Evolutionary conservation across 768 basidiomycete genomes (phyloP), one percentile per base, ranked within the genome.

Genomic region (Pisolithus orientalis): DNA sequence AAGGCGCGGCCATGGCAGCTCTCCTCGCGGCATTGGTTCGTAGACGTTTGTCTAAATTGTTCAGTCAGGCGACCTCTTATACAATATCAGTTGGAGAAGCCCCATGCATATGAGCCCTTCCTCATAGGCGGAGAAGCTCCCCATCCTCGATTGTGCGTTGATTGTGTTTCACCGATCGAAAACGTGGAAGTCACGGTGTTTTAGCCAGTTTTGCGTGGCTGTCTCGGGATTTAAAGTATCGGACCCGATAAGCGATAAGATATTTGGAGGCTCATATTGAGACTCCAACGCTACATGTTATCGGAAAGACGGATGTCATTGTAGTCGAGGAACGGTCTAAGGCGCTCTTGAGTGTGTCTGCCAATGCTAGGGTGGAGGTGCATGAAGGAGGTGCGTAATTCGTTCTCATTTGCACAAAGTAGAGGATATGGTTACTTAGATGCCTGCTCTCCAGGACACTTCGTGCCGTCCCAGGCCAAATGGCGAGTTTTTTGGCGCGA

Each of bases 1-100:
- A 93, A 69, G 90, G 90, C 14, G 90, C 86, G 14, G 81, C 80
- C 4, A 75, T 90, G 68, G 90, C 87, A 31, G 84, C 80, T 8
- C 61, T 90, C 34, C 71, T 90, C 24, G 69, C 84, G 28, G 84
- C 87, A 24, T 65, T 90, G 64, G 88, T 90, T 55, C 34, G 82
- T 70, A 25, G 52, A 25, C 31, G 3, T 21, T 45, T 51, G 28
- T 48, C 46, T 43, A 29, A 28, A 4, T 16, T 38, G 14, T 37
- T 55, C 39, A 31, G 39, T 29, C 47, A 49, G 10, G 39, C 53
- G 6, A 34, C 57, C 39, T 5, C 6, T 43, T 29, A 49, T 47
- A n/a, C 44, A 32, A 51, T 52, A 10, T 44, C 56, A 82, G 82
- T 72, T 84, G 25, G 83, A 84, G 64, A 71, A 65, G 47, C 82